Percentiles rank a stretch among this genome's conserved stretches.
phyloP scores from a whole-genome alignment of 768 basidiomycete genomes.

The Xanthoconium purpureum region DNA sequence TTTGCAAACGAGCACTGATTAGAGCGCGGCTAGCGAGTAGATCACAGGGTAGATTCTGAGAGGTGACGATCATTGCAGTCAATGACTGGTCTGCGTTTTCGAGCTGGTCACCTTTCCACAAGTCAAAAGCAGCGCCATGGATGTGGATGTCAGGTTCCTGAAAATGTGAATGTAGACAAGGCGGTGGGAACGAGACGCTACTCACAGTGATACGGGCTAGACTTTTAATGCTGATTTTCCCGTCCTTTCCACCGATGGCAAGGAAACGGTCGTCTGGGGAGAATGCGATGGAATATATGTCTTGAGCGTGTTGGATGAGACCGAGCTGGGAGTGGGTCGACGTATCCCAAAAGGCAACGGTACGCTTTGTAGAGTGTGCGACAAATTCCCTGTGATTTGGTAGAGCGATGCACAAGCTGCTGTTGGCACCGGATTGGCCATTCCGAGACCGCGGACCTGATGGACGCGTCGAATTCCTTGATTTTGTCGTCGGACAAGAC shows the following conservation, averaged over 20 bases:
- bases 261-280: background rate
- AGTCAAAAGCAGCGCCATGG: background rate
- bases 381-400: background rate
- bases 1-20: background rate
- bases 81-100: background rate
- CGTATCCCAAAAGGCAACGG: background rate
- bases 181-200: background rate
- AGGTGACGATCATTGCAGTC: background rate
- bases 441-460: background rate
- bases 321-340: background rate
- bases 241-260: background rate
- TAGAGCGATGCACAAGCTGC: background rate
- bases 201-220: background rate
- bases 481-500: background rate
- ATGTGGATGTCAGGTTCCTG: background rate
- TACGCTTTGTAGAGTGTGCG: background rate
- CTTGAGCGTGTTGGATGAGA: background rate
- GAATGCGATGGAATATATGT: background rate
- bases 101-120: background rate
- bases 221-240: background rate
- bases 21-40: constrained; percentile 1
- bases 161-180: background rate
- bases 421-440: background rate
- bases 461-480: background rate
- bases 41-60: background rate